phyloP scores from a whole-genome alignment of 306 rosid species.

The Notholithocarpus densiflorus region DNA sequence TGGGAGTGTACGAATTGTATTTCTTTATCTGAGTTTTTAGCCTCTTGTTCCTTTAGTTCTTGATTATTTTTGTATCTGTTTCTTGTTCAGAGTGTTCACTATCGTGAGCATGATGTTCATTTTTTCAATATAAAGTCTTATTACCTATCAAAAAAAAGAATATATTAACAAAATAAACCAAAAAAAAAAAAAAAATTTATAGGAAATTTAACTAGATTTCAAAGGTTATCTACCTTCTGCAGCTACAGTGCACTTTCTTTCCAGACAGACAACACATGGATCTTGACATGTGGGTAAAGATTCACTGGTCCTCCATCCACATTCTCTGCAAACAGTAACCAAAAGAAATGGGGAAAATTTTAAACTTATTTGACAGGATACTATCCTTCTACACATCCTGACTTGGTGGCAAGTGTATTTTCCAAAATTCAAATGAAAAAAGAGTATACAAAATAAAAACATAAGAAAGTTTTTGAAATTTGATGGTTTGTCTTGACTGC shows the following conservation, averaged over 20 bases:
- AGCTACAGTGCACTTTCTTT: constrained; percentile 82
- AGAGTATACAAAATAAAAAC: not conserved
- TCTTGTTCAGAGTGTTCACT: no score
- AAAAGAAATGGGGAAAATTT: constrained; percentile 1
- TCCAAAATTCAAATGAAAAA: no score
- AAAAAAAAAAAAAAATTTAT: not conserved
- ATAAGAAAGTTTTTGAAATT: not conserved
- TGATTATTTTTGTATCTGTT: no score
- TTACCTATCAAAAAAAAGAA: no score
- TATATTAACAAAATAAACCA: no score
- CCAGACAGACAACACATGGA: constrained; percentile 95
- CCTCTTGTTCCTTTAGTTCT: no score
- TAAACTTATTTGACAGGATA: not conserved
- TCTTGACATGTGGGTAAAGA: constrained; percentile 61
- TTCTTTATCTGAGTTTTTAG: no score
- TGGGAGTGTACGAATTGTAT: no score
- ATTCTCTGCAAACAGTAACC: constrained; percentile 56
- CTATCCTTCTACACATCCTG: constrained; percentile 10
- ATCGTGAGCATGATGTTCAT: no score
- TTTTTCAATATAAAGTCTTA: no score
- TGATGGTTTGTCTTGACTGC: not conserved
- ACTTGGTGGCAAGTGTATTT: not conserved
- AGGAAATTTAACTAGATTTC: constrained; percentile 7
- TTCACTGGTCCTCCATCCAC: constrained; percentile 79
- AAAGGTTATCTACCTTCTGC: constrained; percentile 68